These are phyloP conservation scores for Lepidium africanum DNA, from an alignment of 345 rosid species.

Conservation along the genomic window DNA sequence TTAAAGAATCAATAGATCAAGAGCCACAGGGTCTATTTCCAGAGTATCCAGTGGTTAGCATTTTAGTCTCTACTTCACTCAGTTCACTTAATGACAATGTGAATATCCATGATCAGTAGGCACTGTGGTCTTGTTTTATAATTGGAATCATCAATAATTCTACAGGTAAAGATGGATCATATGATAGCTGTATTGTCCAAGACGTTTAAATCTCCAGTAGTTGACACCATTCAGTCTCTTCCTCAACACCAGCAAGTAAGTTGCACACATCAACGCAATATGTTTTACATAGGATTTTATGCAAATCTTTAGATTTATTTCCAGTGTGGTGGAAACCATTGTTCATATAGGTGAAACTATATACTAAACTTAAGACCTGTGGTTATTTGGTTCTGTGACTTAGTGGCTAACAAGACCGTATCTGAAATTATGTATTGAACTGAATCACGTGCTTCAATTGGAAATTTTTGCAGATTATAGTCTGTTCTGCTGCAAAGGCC, in stretches of 20 bases:
- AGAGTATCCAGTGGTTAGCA: slow-evolving; percentile 38
- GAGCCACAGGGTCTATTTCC: slow-evolving; percentile 13
- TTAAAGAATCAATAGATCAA: slow-evolving; percentile 33
- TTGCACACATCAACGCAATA: not conserved
- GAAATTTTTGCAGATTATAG: slow-evolving; percentile 47
- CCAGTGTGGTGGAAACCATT: not conserved
- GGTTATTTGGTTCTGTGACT: not conserved
- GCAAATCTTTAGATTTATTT: not conserved
- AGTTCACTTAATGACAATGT: not conserved
- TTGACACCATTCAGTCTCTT: slow-evolving; percentile 82
- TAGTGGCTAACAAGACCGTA: not conserved
- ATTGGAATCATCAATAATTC: not conserved
- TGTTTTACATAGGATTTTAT: not conserved
- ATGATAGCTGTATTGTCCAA: slow-evolving; percentile 81
- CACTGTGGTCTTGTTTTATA: not conserved
- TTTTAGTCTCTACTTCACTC: not conserved
- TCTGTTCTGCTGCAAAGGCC: slow-evolving; percentile 70
- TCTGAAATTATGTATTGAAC: not conserved
- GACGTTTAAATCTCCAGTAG: slow-evolving; percentile 67
- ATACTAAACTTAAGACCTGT: not conserved
- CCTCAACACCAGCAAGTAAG: slow-evolving; percentile 98
- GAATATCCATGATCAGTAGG: not conserved
- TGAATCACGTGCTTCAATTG: not conserved
- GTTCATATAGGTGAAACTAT: not conserved
- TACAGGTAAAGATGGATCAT: slow-evolving; percentile 76